Conservation (phyloP, 2,329 filamentous ascomycete genomes). For the Lizonia empirigonia region DNA sequence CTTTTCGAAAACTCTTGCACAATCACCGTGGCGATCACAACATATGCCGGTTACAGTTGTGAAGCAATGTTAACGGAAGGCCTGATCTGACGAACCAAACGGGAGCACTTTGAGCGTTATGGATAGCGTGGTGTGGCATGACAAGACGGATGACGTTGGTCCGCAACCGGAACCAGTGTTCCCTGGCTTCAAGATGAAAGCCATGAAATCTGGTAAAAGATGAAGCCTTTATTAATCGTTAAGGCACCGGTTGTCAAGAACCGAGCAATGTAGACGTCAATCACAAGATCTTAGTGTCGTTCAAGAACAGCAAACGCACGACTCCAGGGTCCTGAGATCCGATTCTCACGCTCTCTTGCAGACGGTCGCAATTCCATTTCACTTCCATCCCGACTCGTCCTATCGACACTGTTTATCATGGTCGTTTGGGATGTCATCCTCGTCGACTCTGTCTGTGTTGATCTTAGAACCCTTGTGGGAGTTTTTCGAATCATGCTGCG, state of each 20-base stretch:
- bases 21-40: not conserved
- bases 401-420: not conserved
- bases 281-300: not conserved
- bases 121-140: too few relatives aligned
- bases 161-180: too few relatives aligned
- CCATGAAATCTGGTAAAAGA: too few relatives aligned
- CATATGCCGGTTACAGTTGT: not conserved
- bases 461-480: not conserved
- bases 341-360: constrained; percentile 4
- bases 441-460: not conserved
- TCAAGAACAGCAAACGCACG: constrained; percentile 17
- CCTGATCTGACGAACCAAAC: not conserved
- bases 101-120: not conserved
- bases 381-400: constrained; percentile 10
- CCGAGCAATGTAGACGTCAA: too few relatives aligned
- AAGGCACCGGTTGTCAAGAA: too few relatives aligned
- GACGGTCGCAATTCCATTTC: constrained; percentile 13
- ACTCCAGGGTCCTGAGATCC: constrained; percentile 20
- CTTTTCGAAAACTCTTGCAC: not conserved
- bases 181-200: too few relatives aligned
- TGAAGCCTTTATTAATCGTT: too few relatives aligned
- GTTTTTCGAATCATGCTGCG: constrained; percentile 1
- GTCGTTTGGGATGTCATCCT: constrained; percentile 3
- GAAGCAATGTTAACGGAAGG: not conserved
- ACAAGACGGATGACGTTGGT: too few relatives aligned